Evolutionary conservation across 257 asterid species (phyloP), one percentile per base, ranked within the genome.

Genomic region (Fraxinus anomala): DNA sequence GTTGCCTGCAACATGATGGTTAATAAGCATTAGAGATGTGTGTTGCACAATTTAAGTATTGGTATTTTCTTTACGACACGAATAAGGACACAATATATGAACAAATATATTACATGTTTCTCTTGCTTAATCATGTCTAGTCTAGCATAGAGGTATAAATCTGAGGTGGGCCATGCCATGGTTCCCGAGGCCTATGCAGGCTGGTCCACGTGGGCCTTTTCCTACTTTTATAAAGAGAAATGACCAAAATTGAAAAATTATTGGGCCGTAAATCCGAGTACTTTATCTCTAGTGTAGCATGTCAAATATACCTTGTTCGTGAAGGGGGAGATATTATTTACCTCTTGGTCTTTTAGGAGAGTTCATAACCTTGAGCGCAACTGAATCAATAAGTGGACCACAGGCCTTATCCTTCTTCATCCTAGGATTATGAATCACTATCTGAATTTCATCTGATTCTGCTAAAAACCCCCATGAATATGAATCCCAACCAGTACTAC

Each of bases 401-500:
- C 97, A 92, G 77, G 97, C 89, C 17, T 76, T 84, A 34, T 91
- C 94, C 77, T 86, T 89, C 63, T 92, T 93, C 17, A 68, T 23
- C 31, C 87, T 95, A 0, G 97, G 95, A 28, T 91, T 89, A 71
- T 91, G 96, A 59, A 92, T 84, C 33, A 47, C 56, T 11, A 92
- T 85, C 75, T 88, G 89, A 39, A 89, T 71, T 34, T 76, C 80
- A 36, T 79, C 36, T 8, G 88, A 76, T 40, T 88, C 72, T 6
- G 97, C 96, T 76, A 82, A 6, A 66, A 92, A 92, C 2, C 95
- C 97, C 96, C 96, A 92, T 0, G 90, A 82, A 73, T 89, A 91
- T 0, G 95, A 80, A 61, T 92, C 97, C 96, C 96, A 92, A 3
- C 96, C 96, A 51, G 88, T 92, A 40, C 96, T 81, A 17, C 96